These are phyloP conservation scores for Asterophora parasitica DNA, from an alignment of 768 basidiomycete genomes.

Conservation along the genomic window DNA sequence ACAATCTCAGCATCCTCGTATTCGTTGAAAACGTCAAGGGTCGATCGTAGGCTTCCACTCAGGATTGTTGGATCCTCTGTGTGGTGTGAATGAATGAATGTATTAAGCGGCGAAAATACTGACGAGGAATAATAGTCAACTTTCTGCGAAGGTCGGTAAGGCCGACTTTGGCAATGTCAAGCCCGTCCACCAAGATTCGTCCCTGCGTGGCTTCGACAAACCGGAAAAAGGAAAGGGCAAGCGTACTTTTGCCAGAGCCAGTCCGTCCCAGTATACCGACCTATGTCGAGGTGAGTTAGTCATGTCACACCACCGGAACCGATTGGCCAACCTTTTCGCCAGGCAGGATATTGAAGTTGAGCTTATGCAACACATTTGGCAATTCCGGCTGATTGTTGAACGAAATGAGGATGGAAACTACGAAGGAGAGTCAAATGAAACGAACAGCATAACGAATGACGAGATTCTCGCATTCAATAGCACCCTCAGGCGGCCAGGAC, in stretches of 20 bases:
- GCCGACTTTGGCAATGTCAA: constrained; percentile 77
- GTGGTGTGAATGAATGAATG: background rate
- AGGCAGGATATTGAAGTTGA: constrained; percentile 69
- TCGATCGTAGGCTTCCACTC: constrained; percentile 75
- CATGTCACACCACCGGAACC: too few species aligned
- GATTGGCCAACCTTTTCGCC: constrained; percentile 87
- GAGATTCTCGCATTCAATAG: constrained; percentile 68
- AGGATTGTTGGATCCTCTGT: constrained; percentile 87
- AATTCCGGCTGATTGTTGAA: constrained; percentile 60
- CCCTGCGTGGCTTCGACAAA: constrained; percentile 86
- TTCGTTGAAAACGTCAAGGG: constrained; percentile 85
- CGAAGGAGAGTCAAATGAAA: constrained; percentile 7
- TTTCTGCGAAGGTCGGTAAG: constrained; percentile 76
- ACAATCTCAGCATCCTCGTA: constrained; percentile 83
- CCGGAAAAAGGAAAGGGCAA: constrained; percentile 76
- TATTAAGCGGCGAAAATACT: constrained; percentile 18
- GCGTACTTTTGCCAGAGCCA: constrained; percentile 77
- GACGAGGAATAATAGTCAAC: constrained; percentile 66
- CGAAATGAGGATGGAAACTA: background rate
- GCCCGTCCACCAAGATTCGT: constrained; percentile 64
- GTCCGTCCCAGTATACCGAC: constrained; percentile 70
- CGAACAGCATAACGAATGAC: constrained; percentile 75
- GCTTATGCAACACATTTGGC: constrained; percentile 76
- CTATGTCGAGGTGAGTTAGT: too few species aligned
- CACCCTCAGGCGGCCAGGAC: constrained; percentile 73